phyloP scores from a whole-genome alignment of 1,284 basidiomycete genomes.

The Heterobasidion annosum region DNA sequence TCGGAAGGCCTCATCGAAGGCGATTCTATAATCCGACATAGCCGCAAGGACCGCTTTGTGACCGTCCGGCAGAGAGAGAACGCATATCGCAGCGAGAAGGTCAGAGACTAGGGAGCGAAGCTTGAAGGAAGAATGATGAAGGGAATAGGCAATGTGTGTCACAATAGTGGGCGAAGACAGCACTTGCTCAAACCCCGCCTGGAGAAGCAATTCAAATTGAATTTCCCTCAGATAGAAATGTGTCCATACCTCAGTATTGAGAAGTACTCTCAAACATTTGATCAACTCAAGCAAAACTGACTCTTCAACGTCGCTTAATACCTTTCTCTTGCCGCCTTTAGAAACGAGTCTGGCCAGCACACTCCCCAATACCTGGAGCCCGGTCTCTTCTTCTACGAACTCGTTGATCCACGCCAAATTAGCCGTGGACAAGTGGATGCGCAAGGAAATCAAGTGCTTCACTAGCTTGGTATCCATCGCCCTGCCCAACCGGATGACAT shows the following conservation, averaged over 20 bases:
- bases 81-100: conserved; percentile 76
- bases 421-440: conserved; percentile 81
- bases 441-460: conserved; percentile 77
- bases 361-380: conserved; percentile 54
- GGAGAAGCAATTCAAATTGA: conserved; percentile 6
- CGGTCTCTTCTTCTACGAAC: conserved; percentile 60
- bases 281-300: conserved; percentile 64
- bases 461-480: conserved; percentile 51
- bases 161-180: conserved; percentile 60
- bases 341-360: conserved; percentile 54
- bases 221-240: background rate
- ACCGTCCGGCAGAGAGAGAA: conserved; percentile 66
- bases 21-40: conserved; percentile 70
- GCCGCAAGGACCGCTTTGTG: conserved; percentile 70
- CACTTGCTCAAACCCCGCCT: conserved; percentile 71
- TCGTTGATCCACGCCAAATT: conserved; percentile 72
- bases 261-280: conserved; percentile 73
- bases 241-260: conserved; percentile 74
- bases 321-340: conserved; percentile 50
- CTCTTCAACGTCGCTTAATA: conserved; percentile 56
- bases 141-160: conserved; percentile 65
- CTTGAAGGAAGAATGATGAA: conserved; percentile 63
- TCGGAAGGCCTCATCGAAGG: conserved; percentile 68
- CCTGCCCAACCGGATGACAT: conserved; percentile 43
- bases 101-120: conserved; percentile 69